Evolutionary conservation across 2,329 filamentous ascomycete species (phyloP).

Genomic region (Alternaria novae-zelandiae): DNA sequence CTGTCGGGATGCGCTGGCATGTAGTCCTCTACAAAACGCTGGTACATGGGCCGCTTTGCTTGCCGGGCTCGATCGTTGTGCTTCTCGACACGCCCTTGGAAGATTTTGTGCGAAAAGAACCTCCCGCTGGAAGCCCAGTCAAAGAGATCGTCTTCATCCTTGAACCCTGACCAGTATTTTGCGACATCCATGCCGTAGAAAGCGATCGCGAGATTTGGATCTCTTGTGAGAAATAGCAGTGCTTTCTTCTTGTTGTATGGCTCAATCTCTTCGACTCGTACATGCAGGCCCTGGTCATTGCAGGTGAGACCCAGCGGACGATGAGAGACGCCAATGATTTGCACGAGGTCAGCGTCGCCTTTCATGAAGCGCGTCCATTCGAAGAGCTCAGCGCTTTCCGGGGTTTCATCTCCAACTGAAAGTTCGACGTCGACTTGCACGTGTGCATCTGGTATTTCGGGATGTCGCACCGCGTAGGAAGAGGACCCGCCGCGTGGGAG

Average conservation of each 20-base stretch:
- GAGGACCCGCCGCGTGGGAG: constrained; percentile 32
- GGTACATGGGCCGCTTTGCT: constrained; percentile 63
- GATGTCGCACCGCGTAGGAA: constrained; percentile 60
- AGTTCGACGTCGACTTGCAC: constrained; percentile 75
- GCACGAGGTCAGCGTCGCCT: constrained; percentile 75
- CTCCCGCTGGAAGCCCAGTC: constrained; percentile 65
- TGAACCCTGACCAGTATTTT: constrained; percentile 64
- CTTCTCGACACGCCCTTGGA: constrained; percentile 42
- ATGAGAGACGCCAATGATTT: constrained; percentile 68
- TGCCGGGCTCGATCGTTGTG: constrained; percentile 65
- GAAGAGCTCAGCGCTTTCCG: constrained; percentile 45
- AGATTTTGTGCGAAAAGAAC: constrained; percentile 61
- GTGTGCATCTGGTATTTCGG: constrained; percentile 41
- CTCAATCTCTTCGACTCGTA: constrained; percentile 75
- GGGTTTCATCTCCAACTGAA: constrained; percentile 47
- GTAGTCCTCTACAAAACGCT: constrained; percentile 68
- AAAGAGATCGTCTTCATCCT: constrained; percentile 63
- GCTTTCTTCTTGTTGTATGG: constrained; percentile 61
- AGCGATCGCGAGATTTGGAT: constrained; percentile 62
- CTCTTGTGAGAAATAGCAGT: constrained; percentile 65
- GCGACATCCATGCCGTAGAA: constrained; percentile 67
- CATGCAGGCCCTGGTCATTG: constrained; percentile 67
- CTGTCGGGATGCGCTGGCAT: constrained; percentile 60
- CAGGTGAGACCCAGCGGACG: constrained; percentile 70
- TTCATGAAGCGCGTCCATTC: constrained; percentile 72